phyloP scores from a whole-genome alignment of 768 basidiomycete genomes.

The Suillus americanus region DNA sequence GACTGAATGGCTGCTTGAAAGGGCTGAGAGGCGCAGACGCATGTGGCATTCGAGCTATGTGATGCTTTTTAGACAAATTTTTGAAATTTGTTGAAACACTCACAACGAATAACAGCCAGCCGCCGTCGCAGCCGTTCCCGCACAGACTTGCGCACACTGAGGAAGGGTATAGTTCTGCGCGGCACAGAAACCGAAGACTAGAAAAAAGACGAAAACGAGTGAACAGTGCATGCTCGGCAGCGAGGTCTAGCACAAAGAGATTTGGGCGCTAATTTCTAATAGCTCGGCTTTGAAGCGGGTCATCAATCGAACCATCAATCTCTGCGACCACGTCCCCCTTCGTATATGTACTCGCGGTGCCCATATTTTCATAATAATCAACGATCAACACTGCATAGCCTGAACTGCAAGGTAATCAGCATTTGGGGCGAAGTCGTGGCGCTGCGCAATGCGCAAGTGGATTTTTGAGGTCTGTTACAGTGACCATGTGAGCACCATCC shows the following conservation, averaged over 20 bases:
- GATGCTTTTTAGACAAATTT: not conserved
- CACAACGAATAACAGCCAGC: conserved; percentile 1
- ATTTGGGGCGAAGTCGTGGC: not conserved
- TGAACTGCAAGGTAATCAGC: not conserved
- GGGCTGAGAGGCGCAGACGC: not conserved
- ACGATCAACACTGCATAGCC: not conserved
- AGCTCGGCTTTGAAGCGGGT: not conserved
- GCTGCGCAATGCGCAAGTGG: not conserved
- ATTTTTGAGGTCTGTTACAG: not conserved
- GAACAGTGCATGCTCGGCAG: conserved; percentile 1
- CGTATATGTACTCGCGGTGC: not conserved
- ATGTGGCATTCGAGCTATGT: conserved; percentile 1
- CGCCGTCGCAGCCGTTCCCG: not conserved
- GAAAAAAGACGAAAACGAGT: not conserved
- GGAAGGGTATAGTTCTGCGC: not conserved
- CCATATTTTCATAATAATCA: not conserved
- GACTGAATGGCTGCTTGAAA: conserved; percentile 2
- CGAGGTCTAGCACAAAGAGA: not conserved
- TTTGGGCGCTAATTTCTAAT: not conserved
- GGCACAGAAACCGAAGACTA: not conserved
- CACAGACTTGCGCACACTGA: not conserved
- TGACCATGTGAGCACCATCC: not conserved
- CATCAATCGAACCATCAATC: not conserved
- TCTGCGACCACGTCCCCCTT: not conserved
- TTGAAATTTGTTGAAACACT: not conserved